Percentiles rank a stretch among this genome's conserved stretches.
Evolutionary conservation across 352 stramenopile genomes (phyloP).

Genomic region (Phytophthora uliginosa): DNA sequence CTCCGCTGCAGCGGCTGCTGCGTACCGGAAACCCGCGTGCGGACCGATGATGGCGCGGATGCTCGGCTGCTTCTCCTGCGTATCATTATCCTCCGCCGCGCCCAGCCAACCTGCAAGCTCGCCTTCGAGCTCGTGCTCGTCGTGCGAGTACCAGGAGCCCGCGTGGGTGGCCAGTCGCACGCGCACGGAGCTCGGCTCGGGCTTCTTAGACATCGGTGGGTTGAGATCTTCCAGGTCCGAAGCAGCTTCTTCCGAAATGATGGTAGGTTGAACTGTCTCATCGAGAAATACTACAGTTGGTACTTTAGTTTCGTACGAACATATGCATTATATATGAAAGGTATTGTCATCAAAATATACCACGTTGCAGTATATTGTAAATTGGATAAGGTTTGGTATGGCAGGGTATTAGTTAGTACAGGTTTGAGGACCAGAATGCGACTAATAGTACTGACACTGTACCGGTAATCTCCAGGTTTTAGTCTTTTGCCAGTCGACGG

Average conservation of each 20-base stretch:
- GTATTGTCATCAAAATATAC: no score
- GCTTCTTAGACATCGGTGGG: slow-evolving; percentile 44
- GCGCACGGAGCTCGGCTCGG: slow-evolving; percentile 47
- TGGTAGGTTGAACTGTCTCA: background rate
- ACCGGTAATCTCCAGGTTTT: background rate
- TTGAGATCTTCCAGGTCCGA: slow-evolving; percentile 21
- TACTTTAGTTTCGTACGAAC: no score
- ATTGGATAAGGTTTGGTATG: background rate
- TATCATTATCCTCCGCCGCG: slow-evolving; percentile 45
- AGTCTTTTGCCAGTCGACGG: background rate
- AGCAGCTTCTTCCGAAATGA: slow-evolving; percentile 18
- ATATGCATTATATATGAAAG: no score
- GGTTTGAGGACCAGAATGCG: no score
- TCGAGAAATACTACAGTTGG: background rate
- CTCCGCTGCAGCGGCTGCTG: background rate
- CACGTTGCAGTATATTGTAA: background rate
- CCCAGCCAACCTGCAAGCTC: slow-evolving; percentile 75
- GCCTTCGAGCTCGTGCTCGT: slow-evolving; percentile 63
- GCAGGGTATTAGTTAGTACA: background rate
- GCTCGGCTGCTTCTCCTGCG: slow-evolving; percentile 43
- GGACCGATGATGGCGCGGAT: slow-evolving; percentile 89
- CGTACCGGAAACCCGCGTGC: slow-evolving; percentile 87
- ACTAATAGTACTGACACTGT: no score
- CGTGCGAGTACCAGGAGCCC: slow-evolving; percentile 87
- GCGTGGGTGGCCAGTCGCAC: slow-evolving; percentile 82